Conservation (phyloP, 345 rosid species). For the Eucalyptus cloeziana region DNA sequence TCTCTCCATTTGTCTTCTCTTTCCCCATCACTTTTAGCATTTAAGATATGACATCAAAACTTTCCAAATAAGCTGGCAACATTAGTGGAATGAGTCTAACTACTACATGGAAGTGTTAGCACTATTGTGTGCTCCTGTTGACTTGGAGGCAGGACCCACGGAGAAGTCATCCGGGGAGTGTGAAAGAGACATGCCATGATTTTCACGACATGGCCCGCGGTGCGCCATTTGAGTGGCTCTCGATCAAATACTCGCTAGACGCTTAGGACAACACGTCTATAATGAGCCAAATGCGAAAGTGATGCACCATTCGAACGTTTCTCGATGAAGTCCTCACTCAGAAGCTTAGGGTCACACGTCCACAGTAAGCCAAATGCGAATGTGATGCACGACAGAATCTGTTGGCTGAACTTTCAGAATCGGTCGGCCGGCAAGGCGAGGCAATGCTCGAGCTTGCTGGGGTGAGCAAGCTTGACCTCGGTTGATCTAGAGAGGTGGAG, state of each 20-base stretch:
- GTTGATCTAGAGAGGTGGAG: too few relatives aligned
- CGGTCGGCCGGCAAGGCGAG: too few relatives aligned
- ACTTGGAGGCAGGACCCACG: neutral
- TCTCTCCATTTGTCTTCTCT: too few relatives aligned
- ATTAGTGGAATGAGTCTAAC: neutral
- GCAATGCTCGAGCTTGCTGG: too few relatives aligned
- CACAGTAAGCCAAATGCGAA: neutral
- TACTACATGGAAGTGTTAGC: neutral
- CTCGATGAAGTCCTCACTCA: neutral
- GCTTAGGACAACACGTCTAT: neutral
- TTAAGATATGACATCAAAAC: too few relatives aligned
- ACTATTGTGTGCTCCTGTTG: neutral
- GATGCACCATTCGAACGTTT: neutral
- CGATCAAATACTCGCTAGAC: neutral
- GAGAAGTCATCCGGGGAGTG: neutral
- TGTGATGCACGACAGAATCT: neutral
- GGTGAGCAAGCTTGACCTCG: too few relatives aligned
- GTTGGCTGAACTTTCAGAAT: neutral
- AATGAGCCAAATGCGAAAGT: neutral
- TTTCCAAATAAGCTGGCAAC: neutral
- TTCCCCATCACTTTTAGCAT: too few relatives aligned
- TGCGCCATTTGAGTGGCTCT: neutral
- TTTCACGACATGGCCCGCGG: too few relatives aligned
- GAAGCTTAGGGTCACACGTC: too few relatives aligned
- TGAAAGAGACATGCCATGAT: neutral